Conservation (phyloP, 2,329 filamentous ascomycete species). For the Chaetomium strumarium region DNA sequence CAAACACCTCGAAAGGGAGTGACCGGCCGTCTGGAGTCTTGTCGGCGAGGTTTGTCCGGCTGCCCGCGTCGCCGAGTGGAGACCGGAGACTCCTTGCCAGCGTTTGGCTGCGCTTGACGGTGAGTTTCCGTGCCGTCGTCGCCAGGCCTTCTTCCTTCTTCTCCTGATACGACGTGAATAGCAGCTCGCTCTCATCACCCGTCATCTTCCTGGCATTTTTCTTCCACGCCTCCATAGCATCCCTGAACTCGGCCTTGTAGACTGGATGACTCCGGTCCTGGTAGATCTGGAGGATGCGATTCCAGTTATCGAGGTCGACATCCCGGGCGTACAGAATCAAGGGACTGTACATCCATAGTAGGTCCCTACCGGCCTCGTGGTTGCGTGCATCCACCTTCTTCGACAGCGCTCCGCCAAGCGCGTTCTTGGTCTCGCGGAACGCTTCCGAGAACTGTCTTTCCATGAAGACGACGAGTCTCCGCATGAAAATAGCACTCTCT, state of each 20-base stretch:
- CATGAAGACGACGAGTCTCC: slow-evolving; percentile 76
- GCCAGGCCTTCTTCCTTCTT: slow-evolving; percentile 71
- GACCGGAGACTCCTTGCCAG: slow-evolving; percentile 67
- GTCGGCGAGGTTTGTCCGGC: slow-evolving; percentile 43
- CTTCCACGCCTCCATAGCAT: slow-evolving; percentile 73
- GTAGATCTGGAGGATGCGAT: slow-evolving; percentile 71
- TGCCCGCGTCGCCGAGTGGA: slow-evolving; percentile 56
- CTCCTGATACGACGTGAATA: slow-evolving; percentile 85
- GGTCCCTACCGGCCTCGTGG: slow-evolving; percentile 64
- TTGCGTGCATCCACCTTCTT: slow-evolving; percentile 65
- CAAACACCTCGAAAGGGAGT: slow-evolving; percentile 75
- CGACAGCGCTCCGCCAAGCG: slow-evolving; percentile 53
- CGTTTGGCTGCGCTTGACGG: slow-evolving; percentile 89
- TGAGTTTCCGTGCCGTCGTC: slow-evolving; percentile 78
- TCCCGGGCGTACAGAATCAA: slow-evolving; percentile 85
- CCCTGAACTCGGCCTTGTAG: slow-evolving; percentile 77
- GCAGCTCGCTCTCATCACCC: slow-evolving; percentile 71
- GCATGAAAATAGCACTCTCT: slow-evolving; percentile 71
- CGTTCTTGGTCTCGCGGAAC: slow-evolving; percentile 62
- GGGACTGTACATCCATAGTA: slow-evolving; percentile 83
- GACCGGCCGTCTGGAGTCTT: slow-evolving; percentile 60
- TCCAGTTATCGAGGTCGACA: slow-evolving; percentile 76
- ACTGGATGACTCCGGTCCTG: slow-evolving; percentile 68
- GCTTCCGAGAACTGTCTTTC: slow-evolving; percentile 72
- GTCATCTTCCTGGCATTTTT: slow-evolving; percentile 67